These are phyloP conservation scores for Boletellus emodensis DNA, from an alignment of 768 basidiomycete species.

Conservation along the genomic window DNA sequence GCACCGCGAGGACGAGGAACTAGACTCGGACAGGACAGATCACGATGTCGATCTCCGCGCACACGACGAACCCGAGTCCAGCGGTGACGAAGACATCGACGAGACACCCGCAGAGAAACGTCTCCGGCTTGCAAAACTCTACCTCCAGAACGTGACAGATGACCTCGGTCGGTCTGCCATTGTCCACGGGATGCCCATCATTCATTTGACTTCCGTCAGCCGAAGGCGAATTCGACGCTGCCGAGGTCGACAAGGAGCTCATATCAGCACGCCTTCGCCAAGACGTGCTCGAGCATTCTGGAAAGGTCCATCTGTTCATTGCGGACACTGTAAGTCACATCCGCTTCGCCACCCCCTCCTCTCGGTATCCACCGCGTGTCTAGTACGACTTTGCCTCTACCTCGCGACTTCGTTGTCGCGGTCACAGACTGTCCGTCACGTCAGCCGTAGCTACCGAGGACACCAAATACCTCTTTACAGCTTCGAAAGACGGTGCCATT, in stretches of 20 bases:
- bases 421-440: conserved; percentile 79
- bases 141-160: conserved; percentile 80
- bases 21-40: conserved; percentile 58
- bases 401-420: conserved; percentile 56
- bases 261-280: conserved; percentile 87
- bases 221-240: conserved; percentile 92
- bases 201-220: conserved; percentile 32
- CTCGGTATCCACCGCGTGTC: background rate
- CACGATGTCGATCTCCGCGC: conserved; percentile 65
- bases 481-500: conserved; percentile 89
- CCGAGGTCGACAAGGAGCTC: conserved; percentile 90
- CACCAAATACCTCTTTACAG: conserved; percentile 72
- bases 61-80: conserved; percentile 52
- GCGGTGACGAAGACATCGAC: conserved; percentile 79
- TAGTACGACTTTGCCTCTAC: conserved; percentile 53
- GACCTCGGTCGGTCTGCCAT: conserved; percentile 50
- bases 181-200: background rate
- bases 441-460: conserved; percentile 75
- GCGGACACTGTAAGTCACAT: conserved; percentile 58
- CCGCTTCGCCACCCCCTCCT: background rate
- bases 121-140: conserved; percentile 84
- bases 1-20: conserved; percentile 52
- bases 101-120: conserved; percentile 95
- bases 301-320: conserved; percentile 79
- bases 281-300: conserved; percentile 87